Percentiles rank a stretch among this genome's conserved stretches.
These are phyloP conservation scores for Penicillium lagena DNA, from an alignment of 495 filamentous ascomycete genomes.

Conservation along the genomic window DNA sequence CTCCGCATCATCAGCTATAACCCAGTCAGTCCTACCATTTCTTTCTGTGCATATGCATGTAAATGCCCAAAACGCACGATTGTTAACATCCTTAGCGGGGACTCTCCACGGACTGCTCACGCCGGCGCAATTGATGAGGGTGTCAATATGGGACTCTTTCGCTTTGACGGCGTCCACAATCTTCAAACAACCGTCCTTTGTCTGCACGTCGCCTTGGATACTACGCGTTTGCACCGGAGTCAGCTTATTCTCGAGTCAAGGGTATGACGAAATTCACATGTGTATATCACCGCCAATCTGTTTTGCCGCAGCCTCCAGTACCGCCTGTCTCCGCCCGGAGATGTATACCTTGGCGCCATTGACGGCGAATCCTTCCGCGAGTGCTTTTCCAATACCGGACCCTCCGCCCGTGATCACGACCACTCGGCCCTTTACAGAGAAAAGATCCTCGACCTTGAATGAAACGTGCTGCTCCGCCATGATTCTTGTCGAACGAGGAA, in stretches of 20 bases:
- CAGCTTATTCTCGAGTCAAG: not conserved
- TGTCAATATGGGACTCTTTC: slow-evolving; percentile 8
- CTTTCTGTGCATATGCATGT: not conserved
- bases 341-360: slow-evolving; percentile 50
- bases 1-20: slow-evolving; percentile 12
- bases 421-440: slow-evolving; percentile 48
- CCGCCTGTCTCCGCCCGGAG: slow-evolving; percentile 39
- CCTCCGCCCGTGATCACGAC: slow-evolving; percentile 45
- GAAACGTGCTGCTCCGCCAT: slow-evolving; percentile 4
- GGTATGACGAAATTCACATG: not conserved
- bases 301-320: slow-evolving; percentile 37
- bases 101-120: slow-evolving; percentile 10
- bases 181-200: slow-evolving; percentile 7
- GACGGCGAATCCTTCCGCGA: slow-evolving; percentile 30
- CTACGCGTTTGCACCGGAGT: not conserved
- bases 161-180: slow-evolving; percentile 4
- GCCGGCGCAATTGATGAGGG: slow-evolving; percentile 13
- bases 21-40: not conserved
- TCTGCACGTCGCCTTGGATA: slow-evolving; percentile 6
- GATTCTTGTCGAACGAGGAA: no score
- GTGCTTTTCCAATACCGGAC: slow-evolving; percentile 8
- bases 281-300: slow-evolving; percentile 2
- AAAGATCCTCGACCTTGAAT: slow-evolving; percentile 25
- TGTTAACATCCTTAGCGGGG: slow-evolving; percentile 5
- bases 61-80: slow-evolving; percentile 1